These are phyloP conservation scores for Isatis tinctoria DNA, from an alignment of 345 rosid species.

Conservation along the genomic window DNA sequence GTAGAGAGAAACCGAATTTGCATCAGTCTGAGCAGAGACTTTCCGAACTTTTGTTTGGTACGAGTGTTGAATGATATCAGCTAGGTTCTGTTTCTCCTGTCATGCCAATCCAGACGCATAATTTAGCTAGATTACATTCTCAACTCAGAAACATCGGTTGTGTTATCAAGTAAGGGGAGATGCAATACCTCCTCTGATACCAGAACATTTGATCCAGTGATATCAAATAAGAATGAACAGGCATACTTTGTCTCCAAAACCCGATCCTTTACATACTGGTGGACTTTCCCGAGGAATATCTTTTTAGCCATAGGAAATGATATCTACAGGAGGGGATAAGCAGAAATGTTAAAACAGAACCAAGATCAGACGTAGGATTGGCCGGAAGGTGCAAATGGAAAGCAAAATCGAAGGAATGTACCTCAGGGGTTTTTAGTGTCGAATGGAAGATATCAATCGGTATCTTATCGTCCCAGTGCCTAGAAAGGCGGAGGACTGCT, in stretches of 20 bases:
- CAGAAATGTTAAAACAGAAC: neutral
- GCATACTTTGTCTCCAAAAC: constrained; percentile 84
- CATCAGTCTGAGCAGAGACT: constrained; percentile 59
- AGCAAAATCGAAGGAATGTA: constrained; percentile 24
- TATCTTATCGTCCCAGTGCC: constrained; percentile 87
- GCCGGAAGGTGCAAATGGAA: neutral
- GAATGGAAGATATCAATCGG: constrained; percentile 74
- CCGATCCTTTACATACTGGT: constrained; percentile 86
- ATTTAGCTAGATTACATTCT: constrained; percentile 13
- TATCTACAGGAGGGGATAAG: constrained; percentile 43
- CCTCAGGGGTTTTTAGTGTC: constrained; percentile 74
- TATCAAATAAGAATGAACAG: constrained; percentile 65
- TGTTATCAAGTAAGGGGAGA: constrained; percentile 29
- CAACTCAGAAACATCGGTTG: constrained; percentile 16
- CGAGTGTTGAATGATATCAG: constrained; percentile 81
- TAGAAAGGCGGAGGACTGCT: constrained; percentile 85
- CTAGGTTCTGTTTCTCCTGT: constrained; percentile 86
- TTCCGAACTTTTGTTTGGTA: constrained; percentile 75
- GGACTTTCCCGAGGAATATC: constrained; percentile 72
- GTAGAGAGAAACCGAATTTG: constrained; percentile 43
- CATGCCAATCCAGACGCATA: constrained; percentile 16
- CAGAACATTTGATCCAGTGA: constrained; percentile 41
- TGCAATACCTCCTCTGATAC: constrained; percentile 70
- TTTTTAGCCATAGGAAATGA: constrained; percentile 76
- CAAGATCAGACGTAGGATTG: constrained; percentile 2